phyloP scores from a whole-genome alignment of 257 asterid species.

The Primulina huaijiensis region DNA sequence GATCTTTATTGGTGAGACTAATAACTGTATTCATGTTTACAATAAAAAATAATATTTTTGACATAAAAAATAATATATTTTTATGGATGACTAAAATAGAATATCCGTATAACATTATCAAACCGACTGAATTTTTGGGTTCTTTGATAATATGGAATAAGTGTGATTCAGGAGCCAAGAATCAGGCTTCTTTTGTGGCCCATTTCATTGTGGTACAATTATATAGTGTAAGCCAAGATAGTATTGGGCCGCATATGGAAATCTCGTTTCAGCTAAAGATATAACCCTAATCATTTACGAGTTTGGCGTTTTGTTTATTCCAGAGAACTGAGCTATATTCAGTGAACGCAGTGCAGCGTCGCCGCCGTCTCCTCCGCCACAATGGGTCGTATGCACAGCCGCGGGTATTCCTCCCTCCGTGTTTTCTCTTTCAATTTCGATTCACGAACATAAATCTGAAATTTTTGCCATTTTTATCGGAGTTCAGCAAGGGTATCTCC shows the following conservation, averaged over 20 bases:
- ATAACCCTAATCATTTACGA: conserved; percentile 27
- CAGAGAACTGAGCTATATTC: conserved; percentile 1
- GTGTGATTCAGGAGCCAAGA: too few species aligned
- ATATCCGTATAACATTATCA: too few species aligned
- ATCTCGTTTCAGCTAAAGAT: not conserved
- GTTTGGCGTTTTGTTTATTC: not conserved
- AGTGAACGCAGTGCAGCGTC: conserved; percentile 19
- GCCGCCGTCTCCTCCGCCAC: conserved; percentile 19
- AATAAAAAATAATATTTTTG: too few species aligned
- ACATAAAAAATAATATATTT: too few species aligned
- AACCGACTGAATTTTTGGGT: too few species aligned
- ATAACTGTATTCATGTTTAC: too few species aligned
- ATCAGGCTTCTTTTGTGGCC: not conserved
- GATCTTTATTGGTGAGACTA: too few species aligned
- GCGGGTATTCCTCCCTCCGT: conserved; percentile 31
- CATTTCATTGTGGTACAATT: not conserved
- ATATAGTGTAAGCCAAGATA: too few species aligned
- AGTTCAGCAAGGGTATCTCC: conserved; percentile 75
- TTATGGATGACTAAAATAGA: too few species aligned
- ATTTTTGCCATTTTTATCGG: not conserved
- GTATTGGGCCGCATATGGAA: conserved; percentile 11
- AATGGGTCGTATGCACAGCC: conserved; percentile 69
- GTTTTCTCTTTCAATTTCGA: not conserved
- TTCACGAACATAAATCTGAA: not conserved
- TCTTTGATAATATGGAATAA: too few species aligned